Evolutionary conservation across 2,329 filamentous ascomycete species (phyloP).

Genomic region (Fusarium foetens): DNA sequence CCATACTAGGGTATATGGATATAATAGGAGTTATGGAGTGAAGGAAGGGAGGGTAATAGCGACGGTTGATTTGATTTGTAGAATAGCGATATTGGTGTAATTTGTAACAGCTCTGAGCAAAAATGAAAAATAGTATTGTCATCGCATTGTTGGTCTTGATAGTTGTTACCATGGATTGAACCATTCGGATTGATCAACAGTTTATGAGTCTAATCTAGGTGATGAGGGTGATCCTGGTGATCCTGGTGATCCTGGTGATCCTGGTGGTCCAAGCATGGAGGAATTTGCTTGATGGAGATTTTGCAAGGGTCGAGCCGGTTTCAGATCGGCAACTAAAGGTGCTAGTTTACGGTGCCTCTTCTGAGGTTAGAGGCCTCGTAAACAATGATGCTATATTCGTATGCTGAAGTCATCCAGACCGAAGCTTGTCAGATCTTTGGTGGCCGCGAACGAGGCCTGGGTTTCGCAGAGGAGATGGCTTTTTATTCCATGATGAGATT

Average conservation of each 20-base stretch:
- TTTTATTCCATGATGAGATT: neutral
- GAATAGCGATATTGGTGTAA: constrained; percentile 31
- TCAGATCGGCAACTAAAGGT: constrained; percentile 19
- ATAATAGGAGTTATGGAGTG: constrained; percentile 23
- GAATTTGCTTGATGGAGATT: constrained; percentile 11
- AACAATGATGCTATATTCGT: neutral
- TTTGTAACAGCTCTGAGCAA: constrained; percentile 20
- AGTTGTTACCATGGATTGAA: neutral
- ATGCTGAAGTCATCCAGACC: neutral
- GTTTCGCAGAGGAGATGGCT: neutral
- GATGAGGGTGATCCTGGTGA: constrained; percentile 6
- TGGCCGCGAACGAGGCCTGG: neutral
- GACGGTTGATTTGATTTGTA: constrained; percentile 29
- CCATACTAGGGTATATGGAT: constrained; percentile 55
- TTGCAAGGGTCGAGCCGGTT: constrained; percentile 31
- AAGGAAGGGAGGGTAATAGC: constrained; percentile 21
- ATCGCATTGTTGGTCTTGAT: neutral
- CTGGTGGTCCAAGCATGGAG: neutral
- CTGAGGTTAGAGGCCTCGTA: neutral
- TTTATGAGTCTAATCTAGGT: neutral
- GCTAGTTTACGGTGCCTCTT: constrained; percentile 5
- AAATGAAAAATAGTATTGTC: constrained; percentile 20
- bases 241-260: neutral
- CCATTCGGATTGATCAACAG: neutral
- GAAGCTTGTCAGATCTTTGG: neutral